Percentiles rank a stretch among this genome's conserved stretches.
Evolutionary conservation across 2,329 filamentous ascomycete genomes (phyloP).

Genomic region (Lachnellula arida): DNA sequence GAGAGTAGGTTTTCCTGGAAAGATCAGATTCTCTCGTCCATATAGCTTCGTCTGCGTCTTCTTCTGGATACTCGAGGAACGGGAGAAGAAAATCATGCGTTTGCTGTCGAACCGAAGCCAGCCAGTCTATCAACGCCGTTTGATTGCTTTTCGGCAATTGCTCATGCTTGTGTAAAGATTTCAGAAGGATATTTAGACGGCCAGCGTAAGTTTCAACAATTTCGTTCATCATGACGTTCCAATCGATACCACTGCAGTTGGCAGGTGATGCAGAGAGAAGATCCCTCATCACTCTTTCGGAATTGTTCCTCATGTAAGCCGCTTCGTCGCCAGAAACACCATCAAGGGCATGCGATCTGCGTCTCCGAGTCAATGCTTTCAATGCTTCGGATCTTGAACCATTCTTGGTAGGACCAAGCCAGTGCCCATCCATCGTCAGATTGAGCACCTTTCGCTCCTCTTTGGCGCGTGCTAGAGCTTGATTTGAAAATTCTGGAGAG

Average conservation of each 20-base stretch:
- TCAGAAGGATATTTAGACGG: constrained; percentile 33
- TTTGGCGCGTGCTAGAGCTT: constrained; percentile 29
- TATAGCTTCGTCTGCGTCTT: constrained; percentile 12
- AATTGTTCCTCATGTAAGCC: constrained; percentile 30
- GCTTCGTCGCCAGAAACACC: constrained; percentile 33
- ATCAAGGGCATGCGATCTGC: constrained; percentile 36
- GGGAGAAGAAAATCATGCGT: constrained; percentile 42
- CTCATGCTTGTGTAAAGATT: constrained; percentile 21
- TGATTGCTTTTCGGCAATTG: constrained; percentile 22
- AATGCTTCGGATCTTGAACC: constrained; percentile 30
- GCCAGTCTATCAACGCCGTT: constrained; percentile 30
- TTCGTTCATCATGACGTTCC: constrained; percentile 38
- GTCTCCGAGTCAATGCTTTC: constrained; percentile 33
- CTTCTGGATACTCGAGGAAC: constrained; percentile 41
- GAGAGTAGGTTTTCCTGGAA: constrained; percentile 36
- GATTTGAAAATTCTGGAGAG: constrained; percentile 33
- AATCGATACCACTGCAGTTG: constrained; percentile 41
- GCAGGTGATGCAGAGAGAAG: constrained; percentile 19
- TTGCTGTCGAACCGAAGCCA: constrained; percentile 32
- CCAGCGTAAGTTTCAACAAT: constrained; percentile 38
- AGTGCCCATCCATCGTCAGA: constrained; percentile 38
- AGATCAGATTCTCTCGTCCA: constrained; percentile 34
- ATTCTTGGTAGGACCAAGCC: constrained; percentile 29
- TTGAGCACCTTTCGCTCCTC: constrained; percentile 37
- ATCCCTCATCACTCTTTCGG: constrained; percentile 30